Percentiles rank a stretch among this genome's conserved stretches.
Evolutionary conservation across 805 yeast genomes (phyloP).

Genomic region (Kregervanrija pseudodelftensis): DNA sequence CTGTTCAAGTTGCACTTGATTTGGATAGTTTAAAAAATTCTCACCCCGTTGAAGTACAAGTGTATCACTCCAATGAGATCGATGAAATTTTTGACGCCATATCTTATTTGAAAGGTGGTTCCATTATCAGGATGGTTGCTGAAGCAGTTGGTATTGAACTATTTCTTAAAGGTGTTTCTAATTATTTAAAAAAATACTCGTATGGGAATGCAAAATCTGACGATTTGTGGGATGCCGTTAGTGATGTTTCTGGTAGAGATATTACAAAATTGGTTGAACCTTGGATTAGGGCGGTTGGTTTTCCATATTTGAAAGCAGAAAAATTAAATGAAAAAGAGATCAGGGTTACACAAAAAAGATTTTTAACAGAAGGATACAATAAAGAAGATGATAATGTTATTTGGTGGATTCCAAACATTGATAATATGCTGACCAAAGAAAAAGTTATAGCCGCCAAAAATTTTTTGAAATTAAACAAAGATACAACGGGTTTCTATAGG

Average conservation of each 20-base stretch:
- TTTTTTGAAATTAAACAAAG: slow-evolving; percentile 40
- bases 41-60: slow-evolving; percentile 80
- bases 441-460: slow-evolving; percentile 12
- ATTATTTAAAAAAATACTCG: slow-evolving; percentile 54
- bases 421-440: slow-evolving; percentile 17
- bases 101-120: slow-evolving; percentile 76
- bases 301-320: slow-evolving; percentile 54
- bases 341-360: slow-evolving; percentile 49
- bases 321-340: slow-evolving; percentile 29
- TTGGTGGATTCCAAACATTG: slow-evolving; percentile 53
- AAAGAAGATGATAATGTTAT: slow-evolving; percentile 48
- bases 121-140: slow-evolving; percentile 70
- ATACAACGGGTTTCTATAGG: slow-evolving; percentile 46
- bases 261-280: slow-evolving; percentile 52
- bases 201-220: slow-evolving; percentile 67
- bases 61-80: slow-evolving; percentile 69
- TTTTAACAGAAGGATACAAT: slow-evolving; percentile 49
- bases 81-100: slow-evolving; percentile 79
- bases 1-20: slow-evolving; percentile 43
- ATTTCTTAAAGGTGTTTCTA: slow-evolving; percentile 67
- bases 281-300: slow-evolving; percentile 73
- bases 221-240: slow-evolving; percentile 64
- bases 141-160: slow-evolving; percentile 59
- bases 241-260: slow-evolving; percentile 56
- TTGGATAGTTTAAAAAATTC: slow-evolving; percentile 56